These are phyloP conservation scores for Colletotrichum tamarilloi DNA, from an alignment of 2,329 filamentous ascomycete genomes.

Conservation along the genomic window DNA sequence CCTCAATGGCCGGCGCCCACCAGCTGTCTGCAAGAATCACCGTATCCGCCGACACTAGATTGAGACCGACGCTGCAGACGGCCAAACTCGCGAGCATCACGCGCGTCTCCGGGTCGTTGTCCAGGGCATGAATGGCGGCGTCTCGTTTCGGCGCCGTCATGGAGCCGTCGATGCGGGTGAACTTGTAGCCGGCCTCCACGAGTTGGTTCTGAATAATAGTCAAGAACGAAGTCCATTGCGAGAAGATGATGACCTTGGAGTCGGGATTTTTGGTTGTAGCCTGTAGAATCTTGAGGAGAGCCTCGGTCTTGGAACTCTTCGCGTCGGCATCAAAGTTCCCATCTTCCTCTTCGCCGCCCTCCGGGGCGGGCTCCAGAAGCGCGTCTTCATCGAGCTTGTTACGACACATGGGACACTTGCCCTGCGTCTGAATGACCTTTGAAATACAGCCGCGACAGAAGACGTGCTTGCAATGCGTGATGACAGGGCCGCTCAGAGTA, in stretches of 20 bases:
- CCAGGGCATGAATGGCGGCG: slow-evolving; percentile 73
- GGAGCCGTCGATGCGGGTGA: slow-evolving; percentile 81
- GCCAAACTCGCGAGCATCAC: slow-evolving; percentile 85
- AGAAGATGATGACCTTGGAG: slow-evolving; percentile 80
- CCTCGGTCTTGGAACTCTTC: slow-evolving; percentile 85
- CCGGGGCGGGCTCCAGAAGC: slow-evolving; percentile 73
- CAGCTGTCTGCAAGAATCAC: slow-evolving; percentile 85
- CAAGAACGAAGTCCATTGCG: slow-evolving; percentile 82
- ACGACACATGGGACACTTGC: slow-evolving; percentile 88
- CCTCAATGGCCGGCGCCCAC: slow-evolving; percentile 95
- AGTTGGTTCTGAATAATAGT: slow-evolving; percentile 79
- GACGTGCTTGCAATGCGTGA: slow-evolving; percentile 85
- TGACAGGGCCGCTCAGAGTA: slow-evolving; percentile 76
- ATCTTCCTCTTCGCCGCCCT: slow-evolving; percentile 58
- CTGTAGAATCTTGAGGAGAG: slow-evolving; percentile 78
- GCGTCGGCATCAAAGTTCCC: slow-evolving; percentile 69
- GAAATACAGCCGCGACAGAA: slow-evolving; percentile 82
- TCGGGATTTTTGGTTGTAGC: slow-evolving; percentile 72
- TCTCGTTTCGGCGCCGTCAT: slow-evolving; percentile 81
- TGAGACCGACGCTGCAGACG: slow-evolving; percentile 87
- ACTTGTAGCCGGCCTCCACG: slow-evolving; percentile 67
- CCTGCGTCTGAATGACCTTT: slow-evolving; percentile 78
- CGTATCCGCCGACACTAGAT: slow-evolving; percentile 86
- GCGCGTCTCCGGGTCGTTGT: slow-evolving; percentile 73
- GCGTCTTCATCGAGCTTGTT: slow-evolving; percentile 70